These are phyloP conservation scores for Corniculantispora saksenae DNA, from an alignment of 2,329 filamentous ascomycete species.

Conservation along the genomic window DNA sequence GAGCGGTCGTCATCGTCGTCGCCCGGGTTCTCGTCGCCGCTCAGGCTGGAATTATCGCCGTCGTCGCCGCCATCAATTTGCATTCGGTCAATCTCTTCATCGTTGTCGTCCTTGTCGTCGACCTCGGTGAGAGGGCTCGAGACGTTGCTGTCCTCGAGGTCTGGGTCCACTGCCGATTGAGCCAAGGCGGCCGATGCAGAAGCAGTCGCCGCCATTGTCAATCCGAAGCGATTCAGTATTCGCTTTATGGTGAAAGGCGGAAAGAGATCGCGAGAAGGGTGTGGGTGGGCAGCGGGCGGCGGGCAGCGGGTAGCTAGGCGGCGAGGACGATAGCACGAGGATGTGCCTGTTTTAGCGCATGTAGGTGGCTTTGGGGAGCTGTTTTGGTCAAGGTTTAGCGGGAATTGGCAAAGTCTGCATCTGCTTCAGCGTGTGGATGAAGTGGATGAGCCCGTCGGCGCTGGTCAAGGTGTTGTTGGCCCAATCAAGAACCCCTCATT, in stretches of 20 bases:
- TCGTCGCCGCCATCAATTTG: conserved; percentile 42
- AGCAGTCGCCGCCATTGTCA: conserved; percentile 54
- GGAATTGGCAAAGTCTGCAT: not conserved
- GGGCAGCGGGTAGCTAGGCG: conserved; percentile 44
- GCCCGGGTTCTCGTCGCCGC: conserved; percentile 28
- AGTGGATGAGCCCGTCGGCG: not conserved
- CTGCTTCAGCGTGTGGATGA: too few relatives aligned
- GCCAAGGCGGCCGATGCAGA: conserved; percentile 52
- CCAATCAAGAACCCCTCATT: conserved; percentile 13
- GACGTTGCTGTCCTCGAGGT: conserved; percentile 66
- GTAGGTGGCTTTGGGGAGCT: not conserved
- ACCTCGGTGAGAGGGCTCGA: conserved; percentile 94
- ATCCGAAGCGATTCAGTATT: conserved; percentile 15
- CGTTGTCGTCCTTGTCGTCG: conserved; percentile 74
- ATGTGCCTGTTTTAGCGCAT: not conserved
- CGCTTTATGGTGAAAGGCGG: conserved; percentile 11
- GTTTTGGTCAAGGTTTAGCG: not conserved
- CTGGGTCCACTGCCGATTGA: conserved; percentile 41
- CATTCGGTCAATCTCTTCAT: conserved; percentile 66
- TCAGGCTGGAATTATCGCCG: conserved; percentile 32
- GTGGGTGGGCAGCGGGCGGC: conserved; percentile 46
- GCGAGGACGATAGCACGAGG: conserved; percentile 39
- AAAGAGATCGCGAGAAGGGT: conserved; percentile 37
- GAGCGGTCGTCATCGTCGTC: conserved; percentile 35
- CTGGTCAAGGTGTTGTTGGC: not conserved